These are phyloP conservation scores for Sphagnum magellanicum DNA, from an alignment of 228 moss, liverwort and hornwort species.

Conservation along the genomic window DNA sequence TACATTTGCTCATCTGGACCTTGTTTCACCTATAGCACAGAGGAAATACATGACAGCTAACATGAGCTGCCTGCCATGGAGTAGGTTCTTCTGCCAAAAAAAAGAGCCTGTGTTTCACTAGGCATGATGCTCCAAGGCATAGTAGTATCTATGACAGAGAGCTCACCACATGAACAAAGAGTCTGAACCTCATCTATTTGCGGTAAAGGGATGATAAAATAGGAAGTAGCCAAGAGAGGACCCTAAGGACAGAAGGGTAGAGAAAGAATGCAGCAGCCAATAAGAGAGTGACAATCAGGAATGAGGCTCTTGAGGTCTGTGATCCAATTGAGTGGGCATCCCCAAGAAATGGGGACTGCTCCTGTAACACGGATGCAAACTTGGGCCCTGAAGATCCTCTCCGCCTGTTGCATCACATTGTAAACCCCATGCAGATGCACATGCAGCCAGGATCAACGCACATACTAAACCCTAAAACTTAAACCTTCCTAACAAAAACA, in stretches of 20 bases:
- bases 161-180: not conserved
- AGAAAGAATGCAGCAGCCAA: conserved; percentile 50
- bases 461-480: not conserved
- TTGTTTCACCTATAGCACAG: conserved; percentile 1
- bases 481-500: too few relatives aligned
- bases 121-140: too few relatives aligned
- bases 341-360: conserved; percentile 43
- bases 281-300: conserved; percentile 39
- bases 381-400: conserved; percentile 64
- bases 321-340: conserved; percentile 37
- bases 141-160: not conserved
- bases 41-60: conserved; percentile 5
- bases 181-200: not conserved
- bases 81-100: too few relatives aligned
- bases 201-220: conserved; percentile 45
- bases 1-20: not conserved
- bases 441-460: conserved; percentile 39
- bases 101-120: too few relatives aligned
- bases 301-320: conserved; percentile 41
- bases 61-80: not conserved
- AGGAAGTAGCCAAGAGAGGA: conserved; percentile 68
- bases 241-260: conserved; percentile 53
- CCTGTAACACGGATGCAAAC: conserved; percentile 73
- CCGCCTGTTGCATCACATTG: conserved; percentile 61
- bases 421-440: conserved; percentile 18